phyloP scores from a whole-genome alignment of 352 stramenopile species.

The Phytophthora niederhauseri region DNA sequence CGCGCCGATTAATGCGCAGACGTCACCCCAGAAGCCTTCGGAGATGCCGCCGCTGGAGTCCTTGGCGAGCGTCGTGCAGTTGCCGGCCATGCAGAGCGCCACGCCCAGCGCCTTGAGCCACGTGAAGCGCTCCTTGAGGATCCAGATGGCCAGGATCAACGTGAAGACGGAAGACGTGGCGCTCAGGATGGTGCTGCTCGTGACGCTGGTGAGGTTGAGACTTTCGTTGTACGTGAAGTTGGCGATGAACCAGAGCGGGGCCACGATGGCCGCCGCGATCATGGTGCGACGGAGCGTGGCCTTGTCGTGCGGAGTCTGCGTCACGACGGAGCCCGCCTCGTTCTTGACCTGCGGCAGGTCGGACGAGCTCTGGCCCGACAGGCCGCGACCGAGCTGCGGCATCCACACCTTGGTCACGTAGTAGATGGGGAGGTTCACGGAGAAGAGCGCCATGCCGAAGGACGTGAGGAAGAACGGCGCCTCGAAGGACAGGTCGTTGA shows the following conservation, averaged over 20 bases:
- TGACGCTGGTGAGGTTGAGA: constrained; percentile 94
- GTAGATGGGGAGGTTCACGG: constrained; percentile 76
- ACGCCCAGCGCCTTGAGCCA: constrained; percentile 89
- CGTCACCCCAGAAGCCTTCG: constrained; percentile 60
- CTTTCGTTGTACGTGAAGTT: constrained; percentile 96
- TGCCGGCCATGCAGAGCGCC: constrained; percentile 87
- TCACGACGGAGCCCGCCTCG: constrained; percentile 13
- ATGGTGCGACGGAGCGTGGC: constrained; percentile 43
- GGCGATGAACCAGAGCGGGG: constrained; percentile 95
- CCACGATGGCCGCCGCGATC: constrained; percentile 64
- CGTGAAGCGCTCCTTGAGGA: constrained; percentile 84
- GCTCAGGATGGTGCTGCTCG: constrained; percentile 95
- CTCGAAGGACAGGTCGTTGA: constrained; percentile 82
- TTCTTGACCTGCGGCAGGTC: constrained; percentile 32
- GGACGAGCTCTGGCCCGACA: constrained; percentile 11
- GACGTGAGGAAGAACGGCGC: constrained; percentile 89
- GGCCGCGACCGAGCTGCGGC: constrained; percentile 19
- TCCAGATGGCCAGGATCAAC: constrained; percentile 88
- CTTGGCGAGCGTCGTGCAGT: constrained; percentile 88
- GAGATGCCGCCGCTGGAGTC: constrained; percentile 55
- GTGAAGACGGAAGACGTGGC: constrained; percentile 95
- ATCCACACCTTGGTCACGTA: constrained; percentile 56
- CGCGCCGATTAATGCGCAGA: constrained; percentile 74
- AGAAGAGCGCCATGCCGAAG: constrained; percentile 79
- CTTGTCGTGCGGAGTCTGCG: constrained; percentile 33